phyloP scores from a whole-genome alignment of 768 basidiomycete species.

The Hygrocybe coccinea region DNA sequence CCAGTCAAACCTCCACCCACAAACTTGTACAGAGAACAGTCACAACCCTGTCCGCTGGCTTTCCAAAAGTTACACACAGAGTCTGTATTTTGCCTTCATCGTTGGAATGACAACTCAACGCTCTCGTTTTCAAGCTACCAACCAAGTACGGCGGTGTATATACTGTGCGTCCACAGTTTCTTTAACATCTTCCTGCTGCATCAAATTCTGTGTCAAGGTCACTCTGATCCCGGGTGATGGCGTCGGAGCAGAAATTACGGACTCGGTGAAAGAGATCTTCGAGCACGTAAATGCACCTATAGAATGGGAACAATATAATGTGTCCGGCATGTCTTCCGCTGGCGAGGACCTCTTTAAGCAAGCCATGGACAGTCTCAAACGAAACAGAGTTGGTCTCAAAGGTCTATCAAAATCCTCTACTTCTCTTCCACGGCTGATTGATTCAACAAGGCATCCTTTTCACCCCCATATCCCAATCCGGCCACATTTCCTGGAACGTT shows the following conservation, averaged over 20 bases:
- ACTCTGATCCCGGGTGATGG: conserved; percentile 98
- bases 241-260: conserved; percentile 94
- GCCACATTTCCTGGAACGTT: conserved; percentile 99
- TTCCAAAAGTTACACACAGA: conserved; percentile 67
- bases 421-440: conserved; percentile 1
- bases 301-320: conserved; percentile 98
- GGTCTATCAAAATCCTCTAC: conserved; percentile 46
- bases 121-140: conserved; percentile 47
- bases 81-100: conserved; percentile 33
- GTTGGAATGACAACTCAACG: not conserved
- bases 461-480: conserved; percentile 93
- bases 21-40: conserved; percentile 51
- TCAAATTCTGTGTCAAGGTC: conserved; percentile 51
- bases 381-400: conserved; percentile 97
- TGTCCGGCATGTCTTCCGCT: conserved; percentile 90
- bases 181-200: conserved; percentile 7
- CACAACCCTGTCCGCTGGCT: conserved; percentile 73
- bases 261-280: conserved; percentile 99
- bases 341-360: conserved; percentile 95
- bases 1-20: not conserved
- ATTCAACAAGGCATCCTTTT: conserved; percentile 81
- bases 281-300: conserved; percentile 96
- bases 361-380: conserved; percentile 96
- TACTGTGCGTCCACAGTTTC: conserved; percentile 51
- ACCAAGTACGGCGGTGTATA: conserved; percentile 93